A percentile compares a stretch with the other conserved stretches of the same genome.
These are phyloP conservation scores for Candida glaebosa DNA, from an alignment of 805 yeast species.

Conservation along the genomic window DNA sequence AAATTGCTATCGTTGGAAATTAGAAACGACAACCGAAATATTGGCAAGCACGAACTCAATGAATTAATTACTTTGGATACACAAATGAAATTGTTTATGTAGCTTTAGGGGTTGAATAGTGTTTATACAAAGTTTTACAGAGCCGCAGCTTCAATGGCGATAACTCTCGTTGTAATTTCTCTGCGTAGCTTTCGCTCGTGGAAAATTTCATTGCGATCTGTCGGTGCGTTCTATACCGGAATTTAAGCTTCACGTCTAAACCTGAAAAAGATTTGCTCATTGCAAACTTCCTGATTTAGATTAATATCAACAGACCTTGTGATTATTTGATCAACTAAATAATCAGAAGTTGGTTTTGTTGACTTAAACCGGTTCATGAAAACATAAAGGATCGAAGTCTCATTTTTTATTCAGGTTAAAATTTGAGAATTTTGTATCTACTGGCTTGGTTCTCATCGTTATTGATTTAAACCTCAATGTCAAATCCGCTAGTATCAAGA, in stretches of 20 bases:
- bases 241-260: neutral
- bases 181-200: no score
- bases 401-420: neutral
- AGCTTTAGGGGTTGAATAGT: no score
- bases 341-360: neutral
- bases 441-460: no score
- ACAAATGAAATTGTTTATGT: conserved; percentile 18
- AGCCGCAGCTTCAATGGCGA: no score
- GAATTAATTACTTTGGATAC: conserved; percentile 19
- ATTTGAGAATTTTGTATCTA: no score
- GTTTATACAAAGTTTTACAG: no score
- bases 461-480: no score
- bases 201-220: neutral
- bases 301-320: neutral
- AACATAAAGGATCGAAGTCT: neutral
- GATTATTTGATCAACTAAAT: neutral
- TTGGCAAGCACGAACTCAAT: conserved; percentile 18
- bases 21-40: conserved; percentile 2
- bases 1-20: conserved; percentile 4
- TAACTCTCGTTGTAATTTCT: no score
- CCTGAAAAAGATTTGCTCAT: conserved; percentile 1
- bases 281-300: neutral
- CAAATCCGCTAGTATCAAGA: conserved; percentile 59
- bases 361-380: neutral
- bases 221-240: neutral